A percentile compares a stretch with the other conserved stretches of the same genome.
These are phyloP conservation scores for Hydrangea macrophylla DNA, from an alignment of 148 eudicot species.

Conservation along the genomic window DNA sequence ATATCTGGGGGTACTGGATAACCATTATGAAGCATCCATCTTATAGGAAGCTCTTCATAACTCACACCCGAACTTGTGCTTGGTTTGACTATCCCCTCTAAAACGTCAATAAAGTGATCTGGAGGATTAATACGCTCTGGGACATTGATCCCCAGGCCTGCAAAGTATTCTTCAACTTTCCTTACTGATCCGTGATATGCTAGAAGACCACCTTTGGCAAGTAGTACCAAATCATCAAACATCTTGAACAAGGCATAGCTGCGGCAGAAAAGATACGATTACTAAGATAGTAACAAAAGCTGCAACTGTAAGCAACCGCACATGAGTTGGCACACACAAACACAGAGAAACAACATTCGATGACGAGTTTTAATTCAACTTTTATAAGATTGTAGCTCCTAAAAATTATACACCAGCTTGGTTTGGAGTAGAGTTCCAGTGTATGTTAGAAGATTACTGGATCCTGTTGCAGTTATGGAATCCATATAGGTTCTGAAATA, in stretches of 20 bases:
- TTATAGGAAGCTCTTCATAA: conserved; percentile 32
- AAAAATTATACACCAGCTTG: background rate
- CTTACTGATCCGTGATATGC: conserved; percentile 46
- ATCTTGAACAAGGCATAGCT: conserved; percentile 48
- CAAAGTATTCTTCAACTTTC: conserved; percentile 44
- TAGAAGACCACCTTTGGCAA: conserved; percentile 49
- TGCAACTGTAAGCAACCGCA: background rate
- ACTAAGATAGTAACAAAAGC: conserved; percentile 11
- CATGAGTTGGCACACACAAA: background rate
- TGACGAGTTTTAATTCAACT: background rate
- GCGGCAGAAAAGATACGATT: conserved; percentile 18
- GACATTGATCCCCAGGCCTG: conserved; percentile 40
- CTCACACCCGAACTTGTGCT: conserved; percentile 19
- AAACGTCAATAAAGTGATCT: conserved; percentile 46
- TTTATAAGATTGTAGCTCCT: background rate
- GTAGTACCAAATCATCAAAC: conserved; percentile 51
- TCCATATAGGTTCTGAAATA: background rate
- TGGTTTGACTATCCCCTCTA: conserved; percentile 37
- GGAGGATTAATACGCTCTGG: conserved; percentile 52
- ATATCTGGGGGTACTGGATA: conserved; percentile 41
- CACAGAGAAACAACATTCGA: background rate
- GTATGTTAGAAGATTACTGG: no score
- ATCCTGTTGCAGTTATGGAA: no score
- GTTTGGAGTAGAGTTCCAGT: background rate
- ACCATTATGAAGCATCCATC: conserved; percentile 55